Evolutionary conservation across 2,329 filamentous ascomycete species (phyloP).

Genomic region (Aspergillus sp.): DNA sequence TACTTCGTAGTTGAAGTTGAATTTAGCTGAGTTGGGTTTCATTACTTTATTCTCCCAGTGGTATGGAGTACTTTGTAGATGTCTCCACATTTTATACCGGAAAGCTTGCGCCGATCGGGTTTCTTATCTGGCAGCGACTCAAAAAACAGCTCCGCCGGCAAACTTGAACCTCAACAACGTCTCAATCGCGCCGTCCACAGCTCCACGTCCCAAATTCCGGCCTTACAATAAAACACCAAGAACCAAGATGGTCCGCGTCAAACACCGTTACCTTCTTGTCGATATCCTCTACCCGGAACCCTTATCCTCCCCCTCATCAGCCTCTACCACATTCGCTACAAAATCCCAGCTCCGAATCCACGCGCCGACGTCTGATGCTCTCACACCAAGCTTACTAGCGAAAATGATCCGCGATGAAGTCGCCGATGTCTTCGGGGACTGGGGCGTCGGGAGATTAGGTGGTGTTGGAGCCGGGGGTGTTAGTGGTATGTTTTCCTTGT

Average conservation of each 20-base stretch:
- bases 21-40: neutral
- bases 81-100: neutral
- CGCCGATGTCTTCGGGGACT: constrained; percentile 80
- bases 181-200: neutral
- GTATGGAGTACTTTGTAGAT: neutral
- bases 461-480: constrained; percentile 73
- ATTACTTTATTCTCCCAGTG: too few relatives aligned
- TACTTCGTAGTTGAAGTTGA: neutral
- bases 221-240: neutral
- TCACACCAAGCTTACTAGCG: constrained; percentile 69
- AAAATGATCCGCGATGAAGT: constrained; percentile 74
- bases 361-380: constrained; percentile 73
- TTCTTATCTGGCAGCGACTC: constrained; percentile 3
- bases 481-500: constrained; percentile 56
- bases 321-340: constrained; percentile 27
- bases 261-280: constrained; percentile 93
- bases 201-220: neutral
- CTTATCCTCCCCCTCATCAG: constrained; percentile 43
- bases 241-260: constrained; percentile 80
- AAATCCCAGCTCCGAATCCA: constrained; percentile 73
- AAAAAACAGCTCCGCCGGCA: neutral
- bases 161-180: neutral
- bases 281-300: constrained; percentile 82
- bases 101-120: neutral
- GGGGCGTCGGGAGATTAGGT: constrained; percentile 63